A percentile compares a stretch with the other conserved stretches of the same genome.
phyloP scores from a whole-genome alignment of 768 basidiomycete genomes.

The Calocybe cyanea region DNA sequence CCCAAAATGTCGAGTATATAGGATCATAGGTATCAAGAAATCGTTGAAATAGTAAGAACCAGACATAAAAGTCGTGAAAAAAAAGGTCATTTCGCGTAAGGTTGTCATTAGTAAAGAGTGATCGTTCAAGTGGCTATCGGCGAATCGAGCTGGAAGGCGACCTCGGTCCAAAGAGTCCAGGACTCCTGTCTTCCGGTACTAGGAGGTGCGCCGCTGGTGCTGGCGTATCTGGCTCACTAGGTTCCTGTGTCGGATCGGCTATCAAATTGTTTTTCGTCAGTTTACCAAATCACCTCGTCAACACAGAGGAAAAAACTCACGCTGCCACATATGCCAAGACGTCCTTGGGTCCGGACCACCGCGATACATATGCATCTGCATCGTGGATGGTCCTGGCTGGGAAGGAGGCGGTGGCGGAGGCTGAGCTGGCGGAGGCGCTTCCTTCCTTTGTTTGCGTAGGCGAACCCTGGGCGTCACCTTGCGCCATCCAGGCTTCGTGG shows the following conservation, averaged over 20 bases:
- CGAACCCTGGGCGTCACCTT: slow-evolving; percentile 38
- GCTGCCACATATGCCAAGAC: slow-evolving; percentile 68
- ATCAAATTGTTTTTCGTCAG: slow-evolving; percentile 6
- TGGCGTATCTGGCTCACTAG: slow-evolving; percentile 54
- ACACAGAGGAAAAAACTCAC: slow-evolving; percentile 38
- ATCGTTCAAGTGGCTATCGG: too few species aligned
- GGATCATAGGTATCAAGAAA: too few species aligned
- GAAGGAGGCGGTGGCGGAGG: slow-evolving; percentile 21
- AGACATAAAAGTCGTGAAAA: too few species aligned
- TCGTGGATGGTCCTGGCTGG: slow-evolving; percentile 14
- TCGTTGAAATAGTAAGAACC: too few species aligned
- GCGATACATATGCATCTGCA: slow-evolving; percentile 12
- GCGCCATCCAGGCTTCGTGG: slow-evolving; percentile 60
- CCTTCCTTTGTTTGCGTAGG: slow-evolving; percentile 44
- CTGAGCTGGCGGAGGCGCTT: slow-evolving; percentile 32
- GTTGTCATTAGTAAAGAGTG: too few species aligned
- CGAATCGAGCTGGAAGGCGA: slow-evolving; percentile 44
- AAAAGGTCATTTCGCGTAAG: too few species aligned
- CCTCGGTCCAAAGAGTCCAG: slow-evolving; percentile 76
- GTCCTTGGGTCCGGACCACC: slow-evolving; percentile 35
- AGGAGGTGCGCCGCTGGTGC: slow-evolving; percentile 51
- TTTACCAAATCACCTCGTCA: slow-evolving; percentile 3
- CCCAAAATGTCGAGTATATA: too few species aligned
- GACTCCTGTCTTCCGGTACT: slow-evolving; percentile 50
- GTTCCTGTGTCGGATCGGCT: slow-evolving; percentile 58